Conservation (phyloP, 805 yeast genomes). For the Zygotorulaspora danielsina region DNA sequence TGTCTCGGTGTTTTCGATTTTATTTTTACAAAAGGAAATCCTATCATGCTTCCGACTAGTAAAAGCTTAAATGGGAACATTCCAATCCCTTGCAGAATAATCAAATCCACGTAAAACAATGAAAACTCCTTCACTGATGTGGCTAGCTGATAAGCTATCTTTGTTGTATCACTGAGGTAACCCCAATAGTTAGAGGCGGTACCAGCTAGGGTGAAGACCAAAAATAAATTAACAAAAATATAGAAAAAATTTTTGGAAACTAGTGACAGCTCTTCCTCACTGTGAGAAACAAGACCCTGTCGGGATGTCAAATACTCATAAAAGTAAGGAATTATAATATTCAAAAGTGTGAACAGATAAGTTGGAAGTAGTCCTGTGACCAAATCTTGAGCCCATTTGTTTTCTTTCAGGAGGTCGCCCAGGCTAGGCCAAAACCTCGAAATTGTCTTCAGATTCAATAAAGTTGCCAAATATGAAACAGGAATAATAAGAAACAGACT, state of each 20-base stretch:
- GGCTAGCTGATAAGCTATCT: constrained; percentile 82
- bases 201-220: constrained; percentile 92
- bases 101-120: constrained; percentile 83
- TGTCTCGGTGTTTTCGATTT: constrained; percentile 81
- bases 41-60: constrained; percentile 69
- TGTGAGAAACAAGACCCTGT: constrained; percentile 88
- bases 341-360: constrained; percentile 79
- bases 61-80: constrained; percentile 86
- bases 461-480: constrained; percentile 77
- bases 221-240: constrained; percentile 86
- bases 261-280: constrained; percentile 86
- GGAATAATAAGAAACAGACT: constrained; percentile 77
- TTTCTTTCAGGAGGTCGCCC: constrained; percentile 59
- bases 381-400: constrained; percentile 68
- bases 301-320: constrained; percentile 76
- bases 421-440: constrained; percentile 76
- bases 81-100: constrained; percentile 77
- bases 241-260: constrained; percentile 92
- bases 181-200: constrained; percentile 81
- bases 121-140: constrained; percentile 74
- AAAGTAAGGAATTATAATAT: constrained; percentile 76
- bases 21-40: constrained; percentile 63
- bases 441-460: constrained; percentile 74
- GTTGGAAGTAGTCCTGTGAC: constrained; percentile 91
- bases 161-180: constrained; percentile 80